Conservation (phyloP, 2,329 filamentous ascomycete genomes). For the Aureobasidium sp. region DNA sequence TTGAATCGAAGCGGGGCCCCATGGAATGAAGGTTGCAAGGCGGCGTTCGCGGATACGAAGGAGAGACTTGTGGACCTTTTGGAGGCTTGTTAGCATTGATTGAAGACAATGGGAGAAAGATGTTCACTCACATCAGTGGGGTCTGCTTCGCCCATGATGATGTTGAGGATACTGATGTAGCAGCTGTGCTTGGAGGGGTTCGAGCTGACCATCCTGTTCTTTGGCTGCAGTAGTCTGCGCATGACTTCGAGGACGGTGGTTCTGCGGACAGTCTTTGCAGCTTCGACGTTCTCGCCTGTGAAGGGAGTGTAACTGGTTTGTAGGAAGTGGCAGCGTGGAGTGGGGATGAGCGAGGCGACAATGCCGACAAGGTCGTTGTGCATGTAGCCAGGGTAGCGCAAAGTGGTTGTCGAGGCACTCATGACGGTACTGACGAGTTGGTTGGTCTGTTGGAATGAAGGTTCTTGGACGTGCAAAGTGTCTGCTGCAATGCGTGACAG, state of each 20-base stretch:
- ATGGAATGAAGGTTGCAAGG: constrained; percentile 93
- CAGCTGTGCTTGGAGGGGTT: constrained; percentile 94
- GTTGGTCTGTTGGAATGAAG: constrained; percentile 95
- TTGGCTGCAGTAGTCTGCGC: constrained; percentile 88
- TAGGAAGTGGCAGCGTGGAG: constrained; percentile 92
- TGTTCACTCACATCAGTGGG: constrained; percentile 65
- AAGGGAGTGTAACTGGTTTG: constrained; percentile 99
- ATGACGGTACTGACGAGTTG: constrained; percentile 95
- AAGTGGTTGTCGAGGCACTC: constrained; percentile 93
- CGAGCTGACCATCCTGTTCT: constrained; percentile 98
- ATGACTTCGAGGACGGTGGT: constrained; percentile 98
- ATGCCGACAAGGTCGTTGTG: constrained; percentile 98
- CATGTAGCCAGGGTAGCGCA: constrained; percentile 98
- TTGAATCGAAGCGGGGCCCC: constrained; percentile 96
- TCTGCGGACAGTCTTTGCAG: constrained; percentile 95
- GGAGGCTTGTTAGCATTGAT: neutral
- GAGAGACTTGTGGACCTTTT: constrained; percentile 82
- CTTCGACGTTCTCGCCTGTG: constrained; percentile 90
- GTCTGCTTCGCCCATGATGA: constrained; percentile 97
- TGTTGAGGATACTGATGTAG: constrained; percentile 98
- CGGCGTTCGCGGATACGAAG: constrained; percentile 90
- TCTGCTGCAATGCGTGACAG: constrained; percentile 91
- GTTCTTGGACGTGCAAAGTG: constrained; percentile 86
- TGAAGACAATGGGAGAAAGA: neutral
- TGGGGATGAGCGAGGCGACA: constrained; percentile 89